Evolutionary conservation across 2,329 filamentous ascomycete species (phyloP), one percentile per base, ranked within the genome.

Genomic region (Karstenula rhodostoma): DNA sequence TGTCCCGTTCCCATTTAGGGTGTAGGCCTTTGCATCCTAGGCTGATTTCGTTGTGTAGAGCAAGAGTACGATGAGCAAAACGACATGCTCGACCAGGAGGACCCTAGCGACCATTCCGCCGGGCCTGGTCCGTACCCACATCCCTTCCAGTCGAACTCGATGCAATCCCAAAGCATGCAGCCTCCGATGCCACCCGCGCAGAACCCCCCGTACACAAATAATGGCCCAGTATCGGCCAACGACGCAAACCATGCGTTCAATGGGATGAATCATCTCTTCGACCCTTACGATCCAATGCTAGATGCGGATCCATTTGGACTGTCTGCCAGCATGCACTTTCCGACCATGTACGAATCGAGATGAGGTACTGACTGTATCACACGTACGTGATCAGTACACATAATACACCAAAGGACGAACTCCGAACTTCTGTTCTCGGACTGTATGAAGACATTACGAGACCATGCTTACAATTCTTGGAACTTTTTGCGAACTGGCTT

Each of bases 251-350:
- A 74, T 53, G 70, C 73, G 12, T 84, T 82, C 67, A 78, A 80
- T 55, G 77, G 77, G 55, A 78, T 80, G 71, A 84, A 81, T 63
- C 80, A 82, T 56, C 81, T 88, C 40, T 85, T 90, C 71, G 87
- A 90, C 67, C 84, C 87, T 15, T 96, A 92, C 74, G 94, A 97
- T 72, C 91, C 93, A 19, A 92, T 93, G 80, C 83, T 96, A 51
- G 94, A 97, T 75, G 92, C 93, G 78, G 94, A 97, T 78, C 94
- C 94, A 0, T 98, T 97, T 72, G 94, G 94, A 13, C 83, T 97
- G 55, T 94, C 91, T 60, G 94, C 94, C 37, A 96, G 92, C 80
- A 97, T 97, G 94, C 92, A 94, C 67, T 97, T 97, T 72, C 93
- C 93, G 12, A 91, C 90, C 78, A 87, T 88, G 54, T 93, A 92